Evolutionary conservation across 2,329 filamentous ascomycete genomes (phyloP).

Genomic region (Colletotrichum kahawae): DNA sequence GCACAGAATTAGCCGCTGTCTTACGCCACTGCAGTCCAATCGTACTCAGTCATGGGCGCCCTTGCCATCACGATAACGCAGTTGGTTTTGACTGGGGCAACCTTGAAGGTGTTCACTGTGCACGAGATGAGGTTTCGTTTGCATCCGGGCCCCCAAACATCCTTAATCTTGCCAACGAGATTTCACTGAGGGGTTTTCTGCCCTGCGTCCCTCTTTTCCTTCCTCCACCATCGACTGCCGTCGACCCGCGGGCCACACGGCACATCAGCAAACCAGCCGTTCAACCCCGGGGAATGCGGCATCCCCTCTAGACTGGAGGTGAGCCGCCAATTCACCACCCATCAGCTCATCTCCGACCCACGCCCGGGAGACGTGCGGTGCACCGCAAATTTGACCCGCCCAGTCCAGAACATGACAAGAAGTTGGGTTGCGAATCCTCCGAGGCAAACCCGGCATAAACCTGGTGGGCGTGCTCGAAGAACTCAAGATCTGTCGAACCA

Average conservation of each 20-base stretch:
- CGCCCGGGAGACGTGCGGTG: background rate
- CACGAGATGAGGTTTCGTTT: constrained; percentile 12
- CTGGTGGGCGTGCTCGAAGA: background rate
- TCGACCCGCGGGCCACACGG: constrained; percentile 1
- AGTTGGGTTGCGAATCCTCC: background rate
- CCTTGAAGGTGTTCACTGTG: background rate
- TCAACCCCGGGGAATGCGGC: constrained; percentile 6
- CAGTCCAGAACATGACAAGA: background rate
- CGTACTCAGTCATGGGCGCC: background rate
- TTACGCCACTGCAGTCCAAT: background rate
- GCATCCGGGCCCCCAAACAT: background rate
- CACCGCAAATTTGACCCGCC: background rate
- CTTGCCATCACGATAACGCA: background rate
- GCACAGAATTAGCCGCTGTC: background rate
- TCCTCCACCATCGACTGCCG: background rate
- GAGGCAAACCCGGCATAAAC: background rate
- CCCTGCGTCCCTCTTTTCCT: background rate
- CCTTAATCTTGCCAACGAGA: constrained; percentile 11
- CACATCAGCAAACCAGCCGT: background rate
- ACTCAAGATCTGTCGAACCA: background rate
- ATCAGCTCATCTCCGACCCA: constrained; percentile 6
- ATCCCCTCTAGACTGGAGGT: background rate
- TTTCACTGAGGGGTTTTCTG: constrained; percentile 1
- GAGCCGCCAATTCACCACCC: background rate
- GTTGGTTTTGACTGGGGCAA: background rate